Percentiles rank a stretch among this genome's conserved stretches.
phyloP scores from a whole-genome alignment of 345 rosid genomes.

The Populus alba region DNA sequence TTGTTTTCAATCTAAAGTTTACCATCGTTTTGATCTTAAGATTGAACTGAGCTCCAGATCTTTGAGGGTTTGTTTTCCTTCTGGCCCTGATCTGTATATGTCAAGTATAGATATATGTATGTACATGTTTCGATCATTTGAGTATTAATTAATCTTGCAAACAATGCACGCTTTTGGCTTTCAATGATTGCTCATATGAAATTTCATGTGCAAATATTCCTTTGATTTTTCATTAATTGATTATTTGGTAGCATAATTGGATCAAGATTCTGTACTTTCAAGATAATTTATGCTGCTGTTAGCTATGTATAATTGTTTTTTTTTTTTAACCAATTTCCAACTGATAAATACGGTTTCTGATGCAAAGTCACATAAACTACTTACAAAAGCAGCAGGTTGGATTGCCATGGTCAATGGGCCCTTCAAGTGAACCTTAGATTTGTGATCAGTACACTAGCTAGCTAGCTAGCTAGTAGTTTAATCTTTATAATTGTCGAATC shows the following conservation, averaged over 20 bases:
- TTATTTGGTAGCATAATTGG: not conserved
- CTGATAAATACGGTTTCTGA: not conserved
- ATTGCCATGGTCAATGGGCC: constrained; percentile 5
- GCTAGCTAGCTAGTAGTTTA: not conserved
- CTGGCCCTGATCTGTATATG: constrained; percentile 30
- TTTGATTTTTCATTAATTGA: not conserved
- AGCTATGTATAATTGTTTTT: not conserved
- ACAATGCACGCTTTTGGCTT: constrained; percentile 12
- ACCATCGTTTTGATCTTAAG: constrained; percentile 27
- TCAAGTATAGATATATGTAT: constrained; percentile 10
- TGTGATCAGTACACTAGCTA: not conserved
- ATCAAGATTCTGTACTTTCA: constrained; percentile 6
- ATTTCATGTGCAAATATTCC: constrained; percentile 30
- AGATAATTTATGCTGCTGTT: not conserved
- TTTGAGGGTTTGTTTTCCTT: constrained; percentile 25
- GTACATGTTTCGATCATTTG: constrained; percentile 29
- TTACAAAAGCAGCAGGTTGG: constrained; percentile 11
- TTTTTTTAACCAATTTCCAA: not conserved
- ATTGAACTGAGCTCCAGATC: constrained; percentile 36
- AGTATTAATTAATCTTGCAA: constrained; percentile 13
- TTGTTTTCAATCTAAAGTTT: constrained; percentile 19
- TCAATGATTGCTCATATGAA: constrained; percentile 3
- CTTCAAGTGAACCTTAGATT: not conserved
- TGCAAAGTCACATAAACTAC: constrained; percentile 9
- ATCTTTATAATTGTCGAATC: constrained; percentile 11